Percentiles rank a stretch among this genome's conserved stretches.
These are phyloP conservation scores for Butyriboletus loyo DNA, from an alignment of 768 basidiomycete genomes.

Conservation along the genomic window DNA sequence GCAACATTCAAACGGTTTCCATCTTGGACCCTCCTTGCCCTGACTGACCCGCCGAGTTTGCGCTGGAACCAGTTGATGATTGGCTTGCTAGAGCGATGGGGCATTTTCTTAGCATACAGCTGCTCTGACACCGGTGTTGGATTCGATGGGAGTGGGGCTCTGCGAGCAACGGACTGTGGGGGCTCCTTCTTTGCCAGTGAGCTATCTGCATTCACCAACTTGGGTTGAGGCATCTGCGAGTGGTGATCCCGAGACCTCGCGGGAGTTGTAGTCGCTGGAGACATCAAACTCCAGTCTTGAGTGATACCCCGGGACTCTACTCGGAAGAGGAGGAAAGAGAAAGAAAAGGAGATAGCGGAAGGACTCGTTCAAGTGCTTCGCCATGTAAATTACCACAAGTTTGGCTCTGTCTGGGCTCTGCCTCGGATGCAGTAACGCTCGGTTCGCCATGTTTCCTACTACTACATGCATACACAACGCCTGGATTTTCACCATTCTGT, in stretches of 20 bases:
- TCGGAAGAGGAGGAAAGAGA: not conserved
- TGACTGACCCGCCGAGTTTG: conserved; percentile 71
- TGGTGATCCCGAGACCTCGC: conserved; percentile 12
- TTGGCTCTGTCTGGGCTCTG: conserved; percentile 6
- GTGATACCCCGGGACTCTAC: not conserved
- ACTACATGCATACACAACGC: not conserved
- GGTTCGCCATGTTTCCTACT: conserved; percentile 3
- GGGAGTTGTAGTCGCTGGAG: conserved; percentile 10
- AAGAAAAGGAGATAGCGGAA: not conserved
- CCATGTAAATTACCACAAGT: conserved; percentile 6
- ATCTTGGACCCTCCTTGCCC: conserved; percentile 48
- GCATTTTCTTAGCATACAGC: conserved; percentile 52
- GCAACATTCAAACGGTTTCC: conserved; percentile 14
- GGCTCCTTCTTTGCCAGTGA: conserved; percentile 16
- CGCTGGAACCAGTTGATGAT: conserved; percentile 90
- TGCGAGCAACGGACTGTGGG: conserved; percentile 15
- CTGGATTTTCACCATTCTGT: conserved; percentile 65
- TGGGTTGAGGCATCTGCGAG: conserved; percentile 14
- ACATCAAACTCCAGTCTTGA: conserved; percentile 11
- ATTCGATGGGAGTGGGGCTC: conserved; percentile 18
- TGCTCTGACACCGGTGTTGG: conserved; percentile 33
- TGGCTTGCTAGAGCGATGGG: conserved; percentile 74
- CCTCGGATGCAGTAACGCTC: conserved; percentile 17
- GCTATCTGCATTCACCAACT: conserved; percentile 4
- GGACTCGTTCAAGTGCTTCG: conserved; percentile 1